Evolutionary conservation across 202 grass and related monocot genomes (phyloP), one percentile per base, ranked within the genome.

Genomic region (Zoysia matrella): DNA sequence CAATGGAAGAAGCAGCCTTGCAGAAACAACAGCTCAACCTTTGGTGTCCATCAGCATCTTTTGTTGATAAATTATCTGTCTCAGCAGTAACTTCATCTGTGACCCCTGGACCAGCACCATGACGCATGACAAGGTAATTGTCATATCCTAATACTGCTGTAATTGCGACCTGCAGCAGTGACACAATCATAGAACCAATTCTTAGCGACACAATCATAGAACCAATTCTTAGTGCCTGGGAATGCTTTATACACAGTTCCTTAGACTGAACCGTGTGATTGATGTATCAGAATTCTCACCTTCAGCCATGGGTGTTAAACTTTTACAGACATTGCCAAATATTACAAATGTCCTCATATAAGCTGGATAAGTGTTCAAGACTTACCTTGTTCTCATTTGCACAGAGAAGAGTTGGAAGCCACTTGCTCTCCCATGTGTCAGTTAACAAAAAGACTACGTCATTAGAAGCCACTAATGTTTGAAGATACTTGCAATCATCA

Each of bases 21-120:
- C 95, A 98, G 86, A 98, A 98, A 88, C 86, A 98, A 76, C 95
- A 98, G 53, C 92, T 88, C 76, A 98, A 86, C 79, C 95, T 91
- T 62, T 86, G 87, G 65, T 43, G 49, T 43, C 64, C 51, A 45
- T 60, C 51, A 72, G 67, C 67, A 73, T 86, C 78, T 86, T 82
- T 54, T 18, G 73, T 78, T 47, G 73, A 82, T 69, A 86, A 73
- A 68, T 68, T 86, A 75, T 89, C 71, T 66, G 42, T 79, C 65
- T 52, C 60, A 77, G 69, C 54, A 76, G 56, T 70, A 42, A 67
- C 50, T 73, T 86, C 69, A 84, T 77, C 67, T 47, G 69, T 77
- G 78, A 8, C 72, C 64, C 80, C 73, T 66, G 82, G 86, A 80
- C 92, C 79, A 86, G 95, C 86, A 77, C 95, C 95, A 85, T 98